Conservation (phyloP, 768 basidiomycete genomes). For the Rhizopogon vesiculosus region DNA sequence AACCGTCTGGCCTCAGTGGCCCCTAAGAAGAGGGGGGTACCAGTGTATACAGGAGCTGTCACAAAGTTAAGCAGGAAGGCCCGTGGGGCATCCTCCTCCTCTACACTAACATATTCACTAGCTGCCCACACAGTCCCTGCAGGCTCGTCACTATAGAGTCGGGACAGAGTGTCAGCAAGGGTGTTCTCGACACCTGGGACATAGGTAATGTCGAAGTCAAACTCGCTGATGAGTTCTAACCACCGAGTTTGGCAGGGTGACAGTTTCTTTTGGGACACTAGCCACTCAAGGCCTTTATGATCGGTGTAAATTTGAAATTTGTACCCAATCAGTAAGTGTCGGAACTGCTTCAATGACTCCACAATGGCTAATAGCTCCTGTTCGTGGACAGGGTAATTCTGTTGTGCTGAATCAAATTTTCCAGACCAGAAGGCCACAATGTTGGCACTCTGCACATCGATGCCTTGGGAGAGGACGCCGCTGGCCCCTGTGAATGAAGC, state of each 20-base stretch:
- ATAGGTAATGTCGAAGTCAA: constrained; percentile 24
- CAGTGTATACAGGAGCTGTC: constrained; percentile 9
- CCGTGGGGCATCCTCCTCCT: constrained; percentile 8
- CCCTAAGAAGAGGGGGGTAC: constrained; percentile 8
- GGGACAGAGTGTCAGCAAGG: constrained; percentile 24
- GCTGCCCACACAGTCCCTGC: constrained; percentile 11
- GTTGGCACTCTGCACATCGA: constrained; percentile 6
- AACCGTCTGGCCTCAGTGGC: too few relatives aligned
- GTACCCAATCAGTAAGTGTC: constrained; percentile 16
- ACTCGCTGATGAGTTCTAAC: constrained; percentile 22
- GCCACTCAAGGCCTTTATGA: constrained; percentile 19
- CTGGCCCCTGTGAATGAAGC: constrained; percentile 15
- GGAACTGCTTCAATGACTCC: constrained; percentile 31
- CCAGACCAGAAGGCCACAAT: constrained; percentile 23
- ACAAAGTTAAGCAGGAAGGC: constrained; percentile 3
- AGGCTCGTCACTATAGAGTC: constrained; percentile 16
- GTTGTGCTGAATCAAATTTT: constrained; percentile 21
- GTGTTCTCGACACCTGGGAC: constrained; percentile 20
- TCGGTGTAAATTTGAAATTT: constrained; percentile 22
- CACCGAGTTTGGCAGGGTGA: constrained; percentile 21
- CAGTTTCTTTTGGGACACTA: constrained; percentile 19
- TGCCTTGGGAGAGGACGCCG: constrained; percentile 18
- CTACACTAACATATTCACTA: constrained; percentile 16
- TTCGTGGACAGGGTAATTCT: constrained; percentile 35
- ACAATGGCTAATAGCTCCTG: constrained; percentile 32